Evolutionary conservation across 768 basidiomycete genomes (phyloP).

Genomic region (Psilocybe tampanensis): DNA sequence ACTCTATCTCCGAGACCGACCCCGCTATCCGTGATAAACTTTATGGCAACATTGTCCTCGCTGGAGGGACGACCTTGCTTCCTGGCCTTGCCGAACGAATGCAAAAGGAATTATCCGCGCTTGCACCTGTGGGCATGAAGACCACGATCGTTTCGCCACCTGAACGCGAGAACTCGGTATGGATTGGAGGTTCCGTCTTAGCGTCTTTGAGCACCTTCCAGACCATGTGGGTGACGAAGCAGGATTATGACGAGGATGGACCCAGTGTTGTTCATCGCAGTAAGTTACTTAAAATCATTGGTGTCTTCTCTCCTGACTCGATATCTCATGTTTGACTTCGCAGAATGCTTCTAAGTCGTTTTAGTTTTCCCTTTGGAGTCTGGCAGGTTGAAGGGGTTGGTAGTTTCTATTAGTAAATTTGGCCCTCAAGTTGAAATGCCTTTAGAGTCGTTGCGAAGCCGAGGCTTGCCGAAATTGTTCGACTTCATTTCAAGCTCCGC

Average conservation of each 20-base stretch:
- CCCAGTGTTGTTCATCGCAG: slow-evolving; percentile 63
- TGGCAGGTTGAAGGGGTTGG: no score
- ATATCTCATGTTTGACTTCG: no score
- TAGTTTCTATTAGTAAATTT: no score
- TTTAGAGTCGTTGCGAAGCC: no score
- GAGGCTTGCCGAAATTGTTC: no score
- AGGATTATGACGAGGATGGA: slow-evolving; percentile 89
- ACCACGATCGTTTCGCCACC: slow-evolving; percentile 94
- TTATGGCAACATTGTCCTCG: slow-evolving; percentile 84
- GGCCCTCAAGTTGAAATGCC: no score
- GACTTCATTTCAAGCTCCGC: no score
- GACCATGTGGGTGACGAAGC: slow-evolving; percentile 93
- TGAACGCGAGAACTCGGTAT: slow-evolving; percentile 94
- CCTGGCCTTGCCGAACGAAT: slow-evolving; percentile 94
- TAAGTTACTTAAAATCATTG: no score
- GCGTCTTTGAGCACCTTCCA: slow-evolving; percentile 96
- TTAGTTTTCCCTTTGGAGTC: no score
- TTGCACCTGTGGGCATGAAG: slow-evolving; percentile 90
- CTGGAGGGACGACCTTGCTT: slow-evolving; percentile 96
- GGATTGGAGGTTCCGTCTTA: slow-evolving; percentile 88
- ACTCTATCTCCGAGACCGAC: slow-evolving; percentile 90
- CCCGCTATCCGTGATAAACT: slow-evolving; percentile 82
- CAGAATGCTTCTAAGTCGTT: no score
- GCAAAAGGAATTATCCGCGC: slow-evolving; percentile 89
- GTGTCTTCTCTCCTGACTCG: no score